phyloP scores from a whole-genome alignment of 1,284 basidiomycete genomes.

The Leccinum olivaceoglutinosum region DNA sequence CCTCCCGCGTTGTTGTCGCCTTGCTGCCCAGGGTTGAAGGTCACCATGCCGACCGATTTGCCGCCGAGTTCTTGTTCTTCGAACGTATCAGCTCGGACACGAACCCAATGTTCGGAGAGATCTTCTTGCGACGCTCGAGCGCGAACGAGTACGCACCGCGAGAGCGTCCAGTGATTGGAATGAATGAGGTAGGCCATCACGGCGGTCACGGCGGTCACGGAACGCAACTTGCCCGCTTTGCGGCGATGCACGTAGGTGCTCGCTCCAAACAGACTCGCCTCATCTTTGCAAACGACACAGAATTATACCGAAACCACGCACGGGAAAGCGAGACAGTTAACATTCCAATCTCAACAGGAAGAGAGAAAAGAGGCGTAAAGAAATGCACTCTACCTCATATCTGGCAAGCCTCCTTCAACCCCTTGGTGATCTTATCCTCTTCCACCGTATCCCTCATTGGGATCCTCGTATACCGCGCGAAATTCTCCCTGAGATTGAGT shows the following conservation, averaged over 20 bases:
- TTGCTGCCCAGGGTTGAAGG: constrained; percentile 26
- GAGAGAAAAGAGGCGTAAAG: constrained; percentile 1
- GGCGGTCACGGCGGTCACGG: constrained; percentile 82
- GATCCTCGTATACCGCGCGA: constrained; percentile 74
- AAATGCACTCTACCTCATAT: constrained; percentile 63
- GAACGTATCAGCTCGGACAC: constrained; percentile 94
- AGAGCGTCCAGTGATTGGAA: constrained; percentile 92
- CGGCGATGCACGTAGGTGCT: constrained; percentile 90
- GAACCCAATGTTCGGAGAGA: constrained; percentile 98
- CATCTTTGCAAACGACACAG: constrained; percentile 51
- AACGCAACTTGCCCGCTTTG: constrained; percentile 93
- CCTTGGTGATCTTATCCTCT: constrained; percentile 83
- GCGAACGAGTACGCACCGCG: constrained; percentile 87
- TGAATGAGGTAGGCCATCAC: constrained; percentile 90
- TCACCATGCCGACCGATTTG: constrained; percentile 71
- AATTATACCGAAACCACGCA: not conserved
- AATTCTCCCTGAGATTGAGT: constrained; percentile 56
- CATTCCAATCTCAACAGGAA: constrained; percentile 3
- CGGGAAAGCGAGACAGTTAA: not conserved
- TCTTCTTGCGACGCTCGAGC: constrained; percentile 82
- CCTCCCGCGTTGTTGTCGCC: constrained; percentile 11
- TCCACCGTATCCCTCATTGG: constrained; percentile 95
- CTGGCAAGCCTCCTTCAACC: constrained; percentile 80
- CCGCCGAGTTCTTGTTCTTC: constrained; percentile 86
- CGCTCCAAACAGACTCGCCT: constrained; percentile 82